Percentiles rank a stretch among this genome's conserved stretches.
These are phyloP conservation scores for Onygenales sp. DNA, from an alignment of 2,329 filamentous ascomycete genomes.

Conservation along the genomic window DNA sequence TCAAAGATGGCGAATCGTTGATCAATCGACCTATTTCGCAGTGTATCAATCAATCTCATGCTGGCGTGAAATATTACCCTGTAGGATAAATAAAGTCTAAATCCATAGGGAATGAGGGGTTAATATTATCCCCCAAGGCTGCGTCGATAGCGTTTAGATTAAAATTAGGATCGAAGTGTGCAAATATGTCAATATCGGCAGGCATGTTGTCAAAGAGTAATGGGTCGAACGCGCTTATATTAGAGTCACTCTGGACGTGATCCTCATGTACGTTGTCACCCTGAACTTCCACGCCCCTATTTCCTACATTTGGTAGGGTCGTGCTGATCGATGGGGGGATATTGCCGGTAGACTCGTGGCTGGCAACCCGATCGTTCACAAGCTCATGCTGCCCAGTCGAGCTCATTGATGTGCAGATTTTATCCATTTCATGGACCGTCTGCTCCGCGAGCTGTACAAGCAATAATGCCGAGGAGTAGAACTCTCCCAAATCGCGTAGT, in stretches of 20 bases:
- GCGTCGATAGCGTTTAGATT: background rate
- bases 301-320: background rate
- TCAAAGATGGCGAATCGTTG: no score
- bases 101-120: background rate
- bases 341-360: background rate
- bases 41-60: no score
- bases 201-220: background rate
- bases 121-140: background rate
- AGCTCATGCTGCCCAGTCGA: background rate
- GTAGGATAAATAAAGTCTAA: background rate
- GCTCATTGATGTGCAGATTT: background rate
- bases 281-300: background rate
- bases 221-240: background rate
- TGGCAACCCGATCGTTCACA: background rate
- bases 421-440: conserved; percentile 4
- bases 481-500: background rate
- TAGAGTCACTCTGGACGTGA: background rate
- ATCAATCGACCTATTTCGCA: no score
- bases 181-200: background rate
- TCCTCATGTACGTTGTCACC: background rate
- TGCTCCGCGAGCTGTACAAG: conserved; percentile 3
- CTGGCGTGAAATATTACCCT: background rate
- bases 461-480: background rate
- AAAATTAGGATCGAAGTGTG: background rate
- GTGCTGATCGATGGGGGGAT: background rate